A percentile compares a stretch with the other conserved stretches of the same genome.
Conservation (phyloP, 306 rosid species). For the Begonia loranthoides region DNA sequence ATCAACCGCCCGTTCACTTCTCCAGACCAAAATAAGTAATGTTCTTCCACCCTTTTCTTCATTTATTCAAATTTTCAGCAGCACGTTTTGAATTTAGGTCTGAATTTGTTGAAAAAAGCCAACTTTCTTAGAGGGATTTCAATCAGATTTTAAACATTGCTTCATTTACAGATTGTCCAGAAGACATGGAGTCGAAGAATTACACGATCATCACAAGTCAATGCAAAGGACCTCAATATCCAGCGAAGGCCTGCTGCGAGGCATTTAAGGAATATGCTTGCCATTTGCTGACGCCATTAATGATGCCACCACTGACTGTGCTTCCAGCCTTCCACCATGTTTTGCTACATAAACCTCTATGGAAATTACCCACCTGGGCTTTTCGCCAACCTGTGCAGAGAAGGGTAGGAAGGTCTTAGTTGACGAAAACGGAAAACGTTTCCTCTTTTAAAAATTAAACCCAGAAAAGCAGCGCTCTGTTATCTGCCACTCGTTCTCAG, state of each 20-base stretch:
- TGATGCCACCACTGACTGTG: conserved; percentile 41
- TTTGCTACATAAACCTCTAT: conserved; percentile 74
- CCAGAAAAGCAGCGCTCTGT: conserved; percentile 1
- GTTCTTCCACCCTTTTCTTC: not conserved
- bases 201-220: conserved; percentile 72
- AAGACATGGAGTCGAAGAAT: conserved; percentile 55
- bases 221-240: conserved; percentile 85
- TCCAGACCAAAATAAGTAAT: conserved; percentile 57
- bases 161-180: conserved; percentile 14
- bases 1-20: conserved; percentile 52
- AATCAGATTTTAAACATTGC: not conserved
- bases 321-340: conserved; percentile 62
- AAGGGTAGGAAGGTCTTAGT: conserved; percentile 50
- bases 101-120: not conserved
- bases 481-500: conserved; percentile 5
- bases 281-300: conserved; percentile 24
- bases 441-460: not conserved
- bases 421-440: conserved; percentile 19
- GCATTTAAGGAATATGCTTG: conserved; percentile 83
- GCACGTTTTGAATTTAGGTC: not conserved
- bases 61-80: conserved; percentile 1
- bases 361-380: conserved; percentile 89
- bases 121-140: not conserved
- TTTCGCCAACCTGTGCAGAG: conserved; percentile 59
- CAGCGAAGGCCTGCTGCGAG: conserved; percentile 41